phyloP scores from a whole-genome alignment of 2,329 filamentous ascomycete species.

The Xylogone sp. region DNA sequence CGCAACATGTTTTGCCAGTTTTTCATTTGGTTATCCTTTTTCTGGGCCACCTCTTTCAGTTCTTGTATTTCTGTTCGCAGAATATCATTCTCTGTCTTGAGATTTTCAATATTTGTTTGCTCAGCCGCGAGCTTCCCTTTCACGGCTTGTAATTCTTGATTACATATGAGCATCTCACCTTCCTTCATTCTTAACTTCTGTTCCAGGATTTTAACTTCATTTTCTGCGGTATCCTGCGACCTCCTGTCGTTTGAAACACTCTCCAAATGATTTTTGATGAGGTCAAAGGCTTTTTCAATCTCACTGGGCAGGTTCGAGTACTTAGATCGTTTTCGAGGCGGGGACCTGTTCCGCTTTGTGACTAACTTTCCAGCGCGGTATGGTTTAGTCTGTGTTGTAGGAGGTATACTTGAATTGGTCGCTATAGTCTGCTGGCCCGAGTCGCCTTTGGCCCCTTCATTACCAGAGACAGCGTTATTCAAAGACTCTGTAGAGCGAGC shows the following conservation, averaged over 20 bases:
- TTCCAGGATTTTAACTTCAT: slow-evolving; percentile 13
- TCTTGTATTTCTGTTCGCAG: slow-evolving; percentile 4
- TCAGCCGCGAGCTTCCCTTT: slow-evolving; percentile 1
- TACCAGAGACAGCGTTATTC: background rate
- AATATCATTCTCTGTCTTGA: slow-evolving; percentile 7
- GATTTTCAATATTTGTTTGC: background rate
- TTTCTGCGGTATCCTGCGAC: slow-evolving; percentile 8
- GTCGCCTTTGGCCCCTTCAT: background rate
- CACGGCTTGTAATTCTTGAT: slow-evolving; percentile 9
- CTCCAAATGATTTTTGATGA: slow-evolving; percentile 17
- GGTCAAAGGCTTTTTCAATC: slow-evolving; percentile 16
- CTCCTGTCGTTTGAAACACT: slow-evolving; percentile 7
- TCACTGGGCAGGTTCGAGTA: slow-evolving; percentile 15
- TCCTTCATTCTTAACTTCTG: slow-evolving; percentile 16
- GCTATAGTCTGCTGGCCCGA: background rate
- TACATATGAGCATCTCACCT: slow-evolving; percentile 9
- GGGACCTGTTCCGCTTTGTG: slow-evolving; percentile 4
- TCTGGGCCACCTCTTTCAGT: slow-evolving; percentile 7
- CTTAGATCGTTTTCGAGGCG: slow-evolving; percentile 15
- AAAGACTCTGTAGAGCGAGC: background rate
- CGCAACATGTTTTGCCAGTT: slow-evolving; percentile 14
- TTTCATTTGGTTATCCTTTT: slow-evolving; percentile 13
- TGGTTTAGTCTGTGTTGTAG: background rate
- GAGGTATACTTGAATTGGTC: background rate
- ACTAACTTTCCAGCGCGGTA: background rate